Base-by-base conservation (phyloP, 164 flowering plant genomes). In the Piper longum region DNA sequence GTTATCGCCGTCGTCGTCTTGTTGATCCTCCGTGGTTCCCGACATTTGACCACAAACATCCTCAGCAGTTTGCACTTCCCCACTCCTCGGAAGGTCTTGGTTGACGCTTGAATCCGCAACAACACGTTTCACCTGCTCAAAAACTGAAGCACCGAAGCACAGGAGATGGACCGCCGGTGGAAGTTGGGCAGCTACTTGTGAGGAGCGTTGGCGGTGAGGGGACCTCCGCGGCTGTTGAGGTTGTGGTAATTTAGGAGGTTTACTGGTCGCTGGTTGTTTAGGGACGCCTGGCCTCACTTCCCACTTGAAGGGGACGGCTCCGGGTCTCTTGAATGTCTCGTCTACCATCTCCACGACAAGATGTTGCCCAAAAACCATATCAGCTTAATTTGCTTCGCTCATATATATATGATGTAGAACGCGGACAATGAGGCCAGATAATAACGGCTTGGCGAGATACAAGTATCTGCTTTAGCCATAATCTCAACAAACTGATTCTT, bases 301-400 rank as follows among this genome's bases (percentile, higher is more conserved):
- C 95, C 95, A 87, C 60, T 83, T 83, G 82, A 87, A 87, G 16
- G 95, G 95, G n/a, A 87, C 71, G 1, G 86, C 63, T 43, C 90
- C 90, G 11, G 83, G 78, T 63, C 76, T 73, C 75, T 68, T 79
- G 78, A 78, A 83, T 1, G 83, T 81, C 17, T 85, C 95, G 58
- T 81, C 88, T 6, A 61, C 36, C 36, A 26, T 26, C 36, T 26
- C 36, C 36, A 26, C 36, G 36, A 26, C 36, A 26, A 26, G 36
- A 26, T 0, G 36, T 26, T 26, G 36, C 36, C 36, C 36, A 26
- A 26, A 26, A 26, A 26, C 36, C 36, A 26, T 26, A 26, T 26
- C 36, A 26, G 36, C 36, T 26, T 26, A 26, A 26, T 26, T 26
- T 26, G 36, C 36, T 26, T 26, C 36, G 36, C 36, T n/a, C n/a